Evolutionary conservation across 179 eudicot species (phyloP), one percentile per base, ranked within the genome.

Genomic region (Vitellaria paradoxa): DNA sequence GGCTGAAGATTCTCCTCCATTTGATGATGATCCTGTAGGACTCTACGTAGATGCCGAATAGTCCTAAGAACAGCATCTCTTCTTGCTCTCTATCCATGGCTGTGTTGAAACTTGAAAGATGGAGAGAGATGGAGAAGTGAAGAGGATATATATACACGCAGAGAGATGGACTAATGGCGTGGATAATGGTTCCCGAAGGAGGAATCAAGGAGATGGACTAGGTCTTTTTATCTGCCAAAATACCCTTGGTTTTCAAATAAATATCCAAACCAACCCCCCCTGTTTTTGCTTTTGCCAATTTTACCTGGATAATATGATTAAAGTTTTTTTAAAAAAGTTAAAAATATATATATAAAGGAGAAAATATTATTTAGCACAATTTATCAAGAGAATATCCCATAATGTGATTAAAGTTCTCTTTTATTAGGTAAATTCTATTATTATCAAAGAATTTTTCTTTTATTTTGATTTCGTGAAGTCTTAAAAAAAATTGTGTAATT

Each of bases 1-100:
- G 82, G 65, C 83, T 72, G 80, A 90, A 86, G 72, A 87, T 78
- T 63, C 86, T 87, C 1, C 78, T 53, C 46, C 73, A 69, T 26
- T 76, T 37, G 46, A 78, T 42, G 46, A 82, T 70, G 37, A 79
- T 63, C 49, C 75, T 82, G 76, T 69, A 78, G 42, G 79, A 70
- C 46, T 82, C 72, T 52, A 9, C 42, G 71, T 70, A 82, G 65
- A 78, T 74, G 40, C 82, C 85, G 20, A 82, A 69, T 15, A 82
- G 72, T 20, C 85, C 85, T 62, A 82, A 73, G 59, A 78, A 75
- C 70, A 75, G 81, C 72, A 79, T 78, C 68, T 82, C 76, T 78
- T 78, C 85, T 62, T 49, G 84, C 53, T 72, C 81, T 73, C 55
- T 73, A 12, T 77, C 75, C 84, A 81, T 81, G 63, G 23, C 53